Base-by-base conservation (phyloP, 2,329 filamentous ascomycete genomes). In the Trichoderma hamatum region DNA sequence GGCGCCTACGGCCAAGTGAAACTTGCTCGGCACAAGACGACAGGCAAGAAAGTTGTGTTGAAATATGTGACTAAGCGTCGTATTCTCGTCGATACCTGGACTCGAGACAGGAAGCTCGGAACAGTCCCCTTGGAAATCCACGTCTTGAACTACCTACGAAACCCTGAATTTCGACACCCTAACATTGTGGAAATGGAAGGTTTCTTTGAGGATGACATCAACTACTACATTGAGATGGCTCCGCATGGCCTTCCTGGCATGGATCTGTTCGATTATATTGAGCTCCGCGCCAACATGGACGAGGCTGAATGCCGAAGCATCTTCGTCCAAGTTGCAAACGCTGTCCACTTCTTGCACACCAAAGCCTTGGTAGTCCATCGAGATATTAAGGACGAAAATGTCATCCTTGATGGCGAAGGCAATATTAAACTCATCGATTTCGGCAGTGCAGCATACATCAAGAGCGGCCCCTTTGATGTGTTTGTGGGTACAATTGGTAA, bases 231-330 rank as follows among this genome's bases (percentile, higher is more conserved):
- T 74, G 96, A 98, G 79, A 99, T 98, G 93, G 86, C 92, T 16
- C 96, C 96, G 0, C 96, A 98, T 75, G 96, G 96, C 1, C 84
- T 97, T 46, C 96, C 96, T 0, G 96, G 96, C 14, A 98, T 99
- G 94, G 96, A 99, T 79, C 86, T 99, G 2, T 99, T 99, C 76
- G 96, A 99, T 80, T 99, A 99, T 79, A 99, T 99, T 73, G 96
- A 99, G 80, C 86, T 99, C 66, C 90, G 95, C 30, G 90, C 94
- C 56, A 97, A 95, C 75, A 99, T 99, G 96, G 93, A 97, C 65
- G 96, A 99, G 81, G 85, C 87, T 9, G 96, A 99, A 78, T 97
- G 94, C 77, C 89, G 93, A 65, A 97, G 92, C 81, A 99, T 99
- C 71, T 99, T 99, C 79, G 88, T 92, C 30, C 96, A 99, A 80